Evolutionary conservation across 805 yeast species (phyloP).

Genomic region (Cyberlindnera galapagoensis): DNA sequence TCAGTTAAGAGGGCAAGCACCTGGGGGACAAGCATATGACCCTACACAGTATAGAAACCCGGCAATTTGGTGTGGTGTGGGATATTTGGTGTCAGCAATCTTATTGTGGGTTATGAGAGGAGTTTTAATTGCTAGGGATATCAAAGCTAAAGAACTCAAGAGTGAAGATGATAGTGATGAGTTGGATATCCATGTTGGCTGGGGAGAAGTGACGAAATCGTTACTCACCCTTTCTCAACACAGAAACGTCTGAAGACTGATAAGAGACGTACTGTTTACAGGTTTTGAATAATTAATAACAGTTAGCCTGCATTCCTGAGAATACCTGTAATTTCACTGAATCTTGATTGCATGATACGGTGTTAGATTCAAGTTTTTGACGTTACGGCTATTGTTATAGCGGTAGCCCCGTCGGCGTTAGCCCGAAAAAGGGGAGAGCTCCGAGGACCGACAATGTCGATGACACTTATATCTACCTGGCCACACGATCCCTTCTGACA

Average conservation of each 20-base stretch:
- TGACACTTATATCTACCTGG: too few species aligned
- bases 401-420: too few species aligned
- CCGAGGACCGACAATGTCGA: too few species aligned
- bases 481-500: too few species aligned
- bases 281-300: background rate
- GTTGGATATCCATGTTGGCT: slow-evolving; percentile 16
- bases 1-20: slow-evolving; percentile 31
- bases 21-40: slow-evolving; percentile 25
- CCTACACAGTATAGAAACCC: slow-evolving; percentile 46
- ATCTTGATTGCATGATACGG: too few species aligned
- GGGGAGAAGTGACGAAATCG: slow-evolving; percentile 1
- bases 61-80: slow-evolving; percentile 51
- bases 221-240: slow-evolving; percentile 9
- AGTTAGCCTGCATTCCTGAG: too few species aligned
- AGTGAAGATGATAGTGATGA: slow-evolving; percentile 24
- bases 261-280: background rate
- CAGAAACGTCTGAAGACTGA: slow-evolving; percentile 13
- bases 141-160: slow-evolving; percentile 19
- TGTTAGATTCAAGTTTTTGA: too few species aligned
- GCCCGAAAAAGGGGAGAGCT: too few species aligned
- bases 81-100: slow-evolving; percentile 41
- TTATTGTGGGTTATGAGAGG: slow-evolving; percentile 43
- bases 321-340: too few species aligned
- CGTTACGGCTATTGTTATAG: too few species aligned
- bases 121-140: slow-evolving; percentile 47